A percentile compares a stretch with the other conserved stretches of the same genome.
These are phyloP conservation scores for Pneumocystis oryctolagi DNA, from an alignment of 1,139 yeast genomes.

Conservation along the genomic window DNA sequence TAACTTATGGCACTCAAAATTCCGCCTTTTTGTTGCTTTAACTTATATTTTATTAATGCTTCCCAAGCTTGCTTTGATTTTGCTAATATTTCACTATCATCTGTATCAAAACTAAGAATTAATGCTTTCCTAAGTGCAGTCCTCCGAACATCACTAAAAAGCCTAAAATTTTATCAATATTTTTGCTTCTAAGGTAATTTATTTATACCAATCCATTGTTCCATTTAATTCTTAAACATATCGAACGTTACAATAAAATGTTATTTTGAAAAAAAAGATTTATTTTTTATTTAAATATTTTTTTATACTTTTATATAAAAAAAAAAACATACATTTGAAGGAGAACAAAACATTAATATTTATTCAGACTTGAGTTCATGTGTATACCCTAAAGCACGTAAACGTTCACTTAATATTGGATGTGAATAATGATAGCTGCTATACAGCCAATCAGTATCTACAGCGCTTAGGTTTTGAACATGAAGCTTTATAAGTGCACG, in stretches of 20 bases:
- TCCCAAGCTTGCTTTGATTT: not conserved
- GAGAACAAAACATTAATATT: not conserved
- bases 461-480: slow-evolving; percentile 63
- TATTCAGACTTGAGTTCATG: not conserved
- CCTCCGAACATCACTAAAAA: not conserved
- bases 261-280: not conserved
- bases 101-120: not conserved
- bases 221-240: not conserved
- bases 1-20: not conserved
- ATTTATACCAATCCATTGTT: not conserved
- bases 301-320: not conserved
- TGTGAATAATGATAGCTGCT: slow-evolving; percentile 83
- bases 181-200: not conserved
- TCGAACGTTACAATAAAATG: not conserved
- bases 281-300: not conserved
- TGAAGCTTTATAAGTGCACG: slow-evolving; percentile 60
- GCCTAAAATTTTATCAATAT: not conserved
- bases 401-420: slow-evolving; percentile 80
- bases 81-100: not conserved
- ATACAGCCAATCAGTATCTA: slow-evolving; percentile 80
- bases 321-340: not conserved
- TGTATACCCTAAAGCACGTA: slow-evolving; percentile 40
- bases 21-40: not conserved
- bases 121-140: not conserved
- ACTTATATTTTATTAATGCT: not conserved